These are phyloP conservation scores for Phoma sp. DNA, from an alignment of 2,329 filamentous ascomycete species.

Conservation along the genomic window DNA sequence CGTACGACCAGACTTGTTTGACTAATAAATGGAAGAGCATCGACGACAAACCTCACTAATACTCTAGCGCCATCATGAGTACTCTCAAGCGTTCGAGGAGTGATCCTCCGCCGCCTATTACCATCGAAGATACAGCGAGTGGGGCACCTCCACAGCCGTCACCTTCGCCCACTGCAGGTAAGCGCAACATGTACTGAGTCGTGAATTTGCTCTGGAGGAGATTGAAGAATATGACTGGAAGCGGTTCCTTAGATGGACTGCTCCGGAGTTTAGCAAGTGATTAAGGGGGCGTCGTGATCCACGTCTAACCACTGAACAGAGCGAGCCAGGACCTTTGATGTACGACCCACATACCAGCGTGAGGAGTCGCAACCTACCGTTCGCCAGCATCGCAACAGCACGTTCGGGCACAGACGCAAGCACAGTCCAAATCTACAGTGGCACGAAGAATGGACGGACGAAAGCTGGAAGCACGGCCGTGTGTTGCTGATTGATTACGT, in stretches of 20 bases:
- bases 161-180: constrained; percentile 29
- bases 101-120: constrained; percentile 44
- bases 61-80: constrained; percentile 7
- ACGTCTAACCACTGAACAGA: constrained; percentile 10
- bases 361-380: constrained; percentile 17
- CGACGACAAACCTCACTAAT: neutral
- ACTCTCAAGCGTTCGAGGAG: constrained; percentile 15
- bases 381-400: constrained; percentile 26
- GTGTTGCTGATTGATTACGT: constrained; percentile 61
- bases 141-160: constrained; percentile 30
- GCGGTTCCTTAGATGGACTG: no score
- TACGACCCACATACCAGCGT: constrained; percentile 17
- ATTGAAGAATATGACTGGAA: no score
- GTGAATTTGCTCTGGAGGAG: no score
- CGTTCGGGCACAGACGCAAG: constrained; percentile 38
- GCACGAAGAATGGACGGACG: constrained; percentile 46
- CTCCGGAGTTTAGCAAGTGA: no score
- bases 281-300: no score
- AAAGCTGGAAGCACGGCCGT: constrained; percentile 51
- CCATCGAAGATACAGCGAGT: constrained; percentile 43
- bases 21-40: neutral
- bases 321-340: constrained; percentile 24
- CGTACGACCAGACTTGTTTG: neutral
- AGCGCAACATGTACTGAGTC: neutral
- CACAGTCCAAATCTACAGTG: constrained; percentile 47